Base-by-base conservation (phyloP, 331 rosid species). In the Phaseolus coccineus region DNA sequence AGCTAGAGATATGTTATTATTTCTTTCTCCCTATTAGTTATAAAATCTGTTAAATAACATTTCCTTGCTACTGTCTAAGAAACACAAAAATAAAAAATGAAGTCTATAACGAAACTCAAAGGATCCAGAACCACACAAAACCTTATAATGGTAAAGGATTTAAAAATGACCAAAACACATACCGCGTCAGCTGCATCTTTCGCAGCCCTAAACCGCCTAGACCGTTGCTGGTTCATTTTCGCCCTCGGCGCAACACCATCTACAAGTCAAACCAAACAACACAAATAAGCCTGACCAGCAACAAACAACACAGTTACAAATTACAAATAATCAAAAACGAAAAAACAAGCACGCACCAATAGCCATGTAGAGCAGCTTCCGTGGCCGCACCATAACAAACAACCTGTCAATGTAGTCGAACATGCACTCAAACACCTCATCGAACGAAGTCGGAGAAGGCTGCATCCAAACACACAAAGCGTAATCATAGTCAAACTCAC, bases 241-340 rank as follows among this genome's bases (percentile, higher is more conserved):
- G 99, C 99, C 90, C 99, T 89, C 2, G 99, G 99, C 61, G 99
- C 99, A 87, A 96, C 99, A 80, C 99, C 99, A 82, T 96, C 99
- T 96, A 84, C 66, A 74, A 76, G 57, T 71, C 51, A 39, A 73
- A 70, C 44, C n/a, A 39, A 52, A 76, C 76, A 56, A 39, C 50
- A 3, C 19, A 30, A 58, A 8, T 19, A 58, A 84, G 85, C 39
- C 79, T 72, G 57, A 52, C 22, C 62, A 44, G 65, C 66, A 55
- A 44, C 55, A 62, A 7, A 63, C 31, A 69, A 14, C 33, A n/a
- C 59, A 72, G 51, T 1, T 56, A 63, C 33, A 10, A 59, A 69
- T 1, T 56, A 63, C 33, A 10, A 59, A 72, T 19, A 25, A 51
- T 37, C 1, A 7, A 39, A 0, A 57, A 58, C 14, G 52, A 68